Evolutionary conservation across 2,329 filamentous ascomycete species (phyloP).

Genomic region (Drechslera avenae): DNA sequence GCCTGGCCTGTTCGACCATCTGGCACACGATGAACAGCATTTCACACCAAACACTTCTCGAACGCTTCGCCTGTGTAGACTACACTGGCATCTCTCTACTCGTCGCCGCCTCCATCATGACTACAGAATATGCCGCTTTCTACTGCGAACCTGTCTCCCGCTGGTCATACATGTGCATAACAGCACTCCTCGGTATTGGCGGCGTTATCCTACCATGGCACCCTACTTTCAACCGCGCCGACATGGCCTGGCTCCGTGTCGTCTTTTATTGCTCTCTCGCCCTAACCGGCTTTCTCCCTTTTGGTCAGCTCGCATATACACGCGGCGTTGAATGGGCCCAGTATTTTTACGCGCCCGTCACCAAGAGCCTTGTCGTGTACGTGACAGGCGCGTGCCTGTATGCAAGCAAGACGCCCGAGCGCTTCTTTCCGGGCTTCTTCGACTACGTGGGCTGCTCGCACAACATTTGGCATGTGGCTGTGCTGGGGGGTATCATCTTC

Average conservation of each 20-base stretch:
- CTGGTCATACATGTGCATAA: constrained; percentile 83
- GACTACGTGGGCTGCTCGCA: constrained; percentile 95
- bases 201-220: constrained; percentile 96
- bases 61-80: constrained; percentile 95
- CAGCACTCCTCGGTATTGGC: constrained; percentile 78
- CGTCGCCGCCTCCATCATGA: constrained; percentile 95
- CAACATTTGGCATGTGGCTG: constrained; percentile 96
- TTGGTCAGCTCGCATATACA: constrained; percentile 79
- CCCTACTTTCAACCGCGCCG: constrained; percentile 86
- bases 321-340: constrained; percentile 80
- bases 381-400: constrained; percentile 84
- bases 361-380: constrained; percentile 87
- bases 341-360: constrained; percentile 86
- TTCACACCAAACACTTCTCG: constrained; percentile 84
- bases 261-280: constrained; percentile 89
- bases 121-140: constrained; percentile 97
- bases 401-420: constrained; percentile 88
- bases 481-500: constrained; percentile 93
- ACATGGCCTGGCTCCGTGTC: constrained; percentile 93
- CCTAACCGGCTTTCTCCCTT: constrained; percentile 84
- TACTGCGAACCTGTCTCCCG: constrained; percentile 93
- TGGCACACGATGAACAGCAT: constrained; percentile 99
- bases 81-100: constrained; percentile 97
- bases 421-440: constrained; percentile 90
- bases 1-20: constrained; percentile 89